These are phyloP conservation scores for Arabidopsis lyrata DNA, from an alignment of 441 rosid genomes.

Conservation along the genomic window DNA sequence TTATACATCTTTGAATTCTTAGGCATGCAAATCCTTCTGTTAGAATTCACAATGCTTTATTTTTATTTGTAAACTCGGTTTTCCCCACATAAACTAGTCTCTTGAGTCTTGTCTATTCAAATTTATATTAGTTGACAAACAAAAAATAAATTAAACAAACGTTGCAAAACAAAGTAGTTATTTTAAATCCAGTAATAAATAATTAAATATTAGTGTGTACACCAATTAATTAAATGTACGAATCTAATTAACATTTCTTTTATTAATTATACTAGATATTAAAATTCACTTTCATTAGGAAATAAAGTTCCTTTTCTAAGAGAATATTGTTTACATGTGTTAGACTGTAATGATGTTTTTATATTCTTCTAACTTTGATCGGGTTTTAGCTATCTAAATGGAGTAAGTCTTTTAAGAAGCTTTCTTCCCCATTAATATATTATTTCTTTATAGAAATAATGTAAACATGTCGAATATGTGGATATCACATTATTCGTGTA, in stretches of 20 bases:
- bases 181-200: too few relatives aligned
- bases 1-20: too few relatives aligned
- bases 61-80: too few relatives aligned
- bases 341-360: slow-evolving; percentile 12
- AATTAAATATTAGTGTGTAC: too few relatives aligned
- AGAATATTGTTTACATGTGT: slow-evolving; percentile 39
- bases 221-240: too few relatives aligned
- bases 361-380: slow-evolving; percentile 31
- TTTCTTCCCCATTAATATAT: slow-evolving; percentile 3
- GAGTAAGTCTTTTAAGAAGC: slow-evolving; percentile 38
- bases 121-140: too few relatives aligned
- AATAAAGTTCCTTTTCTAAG: slow-evolving; percentile 14
- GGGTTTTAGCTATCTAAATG: slow-evolving; percentile 25
- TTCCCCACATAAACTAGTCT: too few relatives aligned
- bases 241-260: not conserved
- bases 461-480: slow-evolving; percentile 44
- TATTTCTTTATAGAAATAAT: slow-evolving; percentile 3
- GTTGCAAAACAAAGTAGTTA: too few relatives aligned
- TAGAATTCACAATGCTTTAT: too few relatives aligned
- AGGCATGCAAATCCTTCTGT: too few relatives aligned
- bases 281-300: not conserved
- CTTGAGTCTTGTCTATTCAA: too few relatives aligned
- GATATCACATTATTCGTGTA: slow-evolving; percentile 39
- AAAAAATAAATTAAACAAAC: too few relatives aligned
- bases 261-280: not conserved